Evolutionary conservation across 2,329 filamentous ascomycete species (phyloP), one percentile per base, ranked within the genome.

Genomic region (Diaporthe vexans): DNA sequence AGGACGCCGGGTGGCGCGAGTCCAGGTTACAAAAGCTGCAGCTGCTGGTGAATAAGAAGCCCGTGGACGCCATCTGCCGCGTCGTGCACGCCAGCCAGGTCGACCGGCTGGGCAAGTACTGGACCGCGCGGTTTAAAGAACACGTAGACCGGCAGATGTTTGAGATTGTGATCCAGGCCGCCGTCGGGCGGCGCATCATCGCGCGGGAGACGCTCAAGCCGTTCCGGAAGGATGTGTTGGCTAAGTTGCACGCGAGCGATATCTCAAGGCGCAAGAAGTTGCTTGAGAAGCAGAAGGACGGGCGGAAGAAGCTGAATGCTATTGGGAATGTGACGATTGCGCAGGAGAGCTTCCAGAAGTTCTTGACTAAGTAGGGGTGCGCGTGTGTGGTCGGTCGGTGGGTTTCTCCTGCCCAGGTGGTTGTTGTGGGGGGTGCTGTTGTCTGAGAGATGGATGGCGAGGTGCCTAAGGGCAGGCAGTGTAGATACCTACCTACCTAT

Each of bases 71-170:
- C 15, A 95, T 99, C 24, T 92, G 94, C n/a, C 92, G 96, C 46
- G 92, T 99, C 4, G 91, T 98, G 52, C 97, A 99, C 79, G 85
- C 88, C 51, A 95, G 93, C 17, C 95, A 98, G 82, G 91, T 93
- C 0, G 93, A 96, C 40, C 89, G 94, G 24, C 87, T 98, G 7
- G 97, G 95, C 6, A 89, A 94, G 63, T 88, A 92, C 73, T 99
- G 97, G 97, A 96, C 98, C 8, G 92, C 91, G 54, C 98, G 97
- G 83, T 98, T 99, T 88, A 98, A 98, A 81, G 92, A 98, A 82
- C 96, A 98, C 79, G 96, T 99, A 26, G 94, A 98, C 80, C 88
- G 97, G 24, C 97, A 99, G 83, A 97, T 98, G 92, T 99, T 98
- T 81, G 87, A 99, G 85, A 91, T 99, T 29, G 88, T 98, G 73